Base-by-base conservation (phyloP, 805 yeast genomes). In the Huiozyma naganishii region DNA sequence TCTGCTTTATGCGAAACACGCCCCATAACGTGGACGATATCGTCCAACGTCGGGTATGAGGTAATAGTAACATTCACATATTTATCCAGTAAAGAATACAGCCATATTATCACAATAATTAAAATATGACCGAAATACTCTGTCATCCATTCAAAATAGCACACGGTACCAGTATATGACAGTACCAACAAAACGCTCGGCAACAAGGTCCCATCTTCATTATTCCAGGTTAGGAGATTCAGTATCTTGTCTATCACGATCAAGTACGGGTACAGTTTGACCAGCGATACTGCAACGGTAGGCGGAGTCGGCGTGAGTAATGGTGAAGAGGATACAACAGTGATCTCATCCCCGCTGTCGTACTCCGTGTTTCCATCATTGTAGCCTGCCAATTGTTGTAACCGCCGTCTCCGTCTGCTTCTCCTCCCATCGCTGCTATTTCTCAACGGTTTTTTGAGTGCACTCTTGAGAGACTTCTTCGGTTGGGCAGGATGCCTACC, bases 221-320 rank as follows among this genome's bases (percentile, higher is more conserved):
- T 92, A 33, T 83, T 89, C 98, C 98, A 90, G 0, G 97, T 89
- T 33, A 85, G 62, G 35, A 88, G 70, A 37, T 85, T 79, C 44
- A 88, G 68, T 2, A 76, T 49, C 51, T 79, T 77, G 60, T 89
- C 87, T 7, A 80, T 76, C 1, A 83, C 74, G 35, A 84, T 71
- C 37, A 90, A 68, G 57, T 86, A 86, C 1, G 97, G 97, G 58
- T 89, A 88, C 7, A 95, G 77, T 46, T 78, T 73, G 34, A 87
- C 75, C 41, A 90, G 69, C 5, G 90, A 85, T 52, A 83, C 83
- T 30, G 95, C 80, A 11, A 90, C 87, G 1, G 88, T 77, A 4
- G 95, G 92, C 3, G 97, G 97, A 0, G 98, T 90, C 1, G 87
- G 78, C 2, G 88, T 78, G 32, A 87, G 71, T 49, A 90, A 71